Percentiles rank a stretch among this genome's conserved stretches.
phyloP scores from a whole-genome alignment of 345 rosid species.

The Microcos paniculata region DNA sequence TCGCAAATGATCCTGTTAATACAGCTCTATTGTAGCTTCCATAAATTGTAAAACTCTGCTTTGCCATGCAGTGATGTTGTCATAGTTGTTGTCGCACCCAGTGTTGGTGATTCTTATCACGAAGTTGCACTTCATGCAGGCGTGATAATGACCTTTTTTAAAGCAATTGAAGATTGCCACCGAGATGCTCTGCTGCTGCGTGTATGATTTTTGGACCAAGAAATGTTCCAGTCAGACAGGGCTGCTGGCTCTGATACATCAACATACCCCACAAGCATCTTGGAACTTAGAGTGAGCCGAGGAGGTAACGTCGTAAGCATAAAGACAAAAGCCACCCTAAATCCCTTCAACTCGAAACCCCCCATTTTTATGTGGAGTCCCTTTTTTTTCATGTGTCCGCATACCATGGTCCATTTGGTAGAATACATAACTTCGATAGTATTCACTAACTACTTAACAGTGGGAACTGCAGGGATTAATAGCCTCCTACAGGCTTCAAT shows the following conservation, averaged over 20 bases:
- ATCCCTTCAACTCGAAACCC: background rate
- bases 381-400: background rate
- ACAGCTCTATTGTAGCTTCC: constrained; percentile 3
- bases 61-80: constrained; percentile 14
- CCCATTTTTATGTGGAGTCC: background rate
- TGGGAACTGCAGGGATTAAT: background rate
- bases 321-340: constrained; percentile 27
- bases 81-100: background rate
- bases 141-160: constrained; percentile 18
- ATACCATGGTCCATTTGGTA: background rate
- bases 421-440: constrained; percentile 3
- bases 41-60: background rate
- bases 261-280: constrained; percentile 22
- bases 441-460: background rate
- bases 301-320: constrained; percentile 26
- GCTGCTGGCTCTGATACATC: constrained; percentile 16
- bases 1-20: background rate
- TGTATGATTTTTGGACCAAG: background rate
- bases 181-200: background rate
- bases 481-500: background rate
- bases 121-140: constrained; percentile 14
- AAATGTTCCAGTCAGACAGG: constrained; percentile 18
- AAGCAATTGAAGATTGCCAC: background rate
- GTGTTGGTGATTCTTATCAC: constrained; percentile 10
- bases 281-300: constrained; percentile 9